Evolutionary conservation across 2,329 filamentous ascomycete genomes (phyloP), one percentile per base, ranked within the genome.

Genomic region (Cordyceps fumosorosea): DNA sequence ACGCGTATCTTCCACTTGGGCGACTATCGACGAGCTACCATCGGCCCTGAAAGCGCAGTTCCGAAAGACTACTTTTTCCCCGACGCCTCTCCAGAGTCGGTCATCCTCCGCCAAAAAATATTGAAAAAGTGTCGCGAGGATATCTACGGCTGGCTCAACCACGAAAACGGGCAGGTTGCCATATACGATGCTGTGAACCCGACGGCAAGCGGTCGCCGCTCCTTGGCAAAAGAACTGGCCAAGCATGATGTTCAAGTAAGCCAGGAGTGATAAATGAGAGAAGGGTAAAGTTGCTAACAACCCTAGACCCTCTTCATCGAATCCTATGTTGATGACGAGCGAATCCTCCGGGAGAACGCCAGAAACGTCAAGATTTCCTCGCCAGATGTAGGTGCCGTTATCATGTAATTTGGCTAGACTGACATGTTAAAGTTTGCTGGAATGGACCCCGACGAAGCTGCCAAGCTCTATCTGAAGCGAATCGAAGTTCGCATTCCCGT

Each of bases 111-210:
- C 40, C 95, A 98, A 75, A 97, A 97, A 79, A 99, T 99, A 59
- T 81, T 99, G 22, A 96, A 97, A 77, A 96, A 96, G 73, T 99
- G 95, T 69, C 87, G 95, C 63, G 93, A 98, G 72, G 95, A 99
- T 71, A 97, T 99, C 62, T 96, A 97, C 71, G 88, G 89, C 61
- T 99, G 96, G 81, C 79, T 99, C 51, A 96, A 98, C 70, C 90
- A 97, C 68, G 95, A 98, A 71, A 98, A 98, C 69, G 95, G 95
- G 14, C 95, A 99, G 72, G 93, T 99, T 61, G 95, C 95, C 62
- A 98, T 99, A 64, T 99, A 98, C 73, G 95, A 99, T 75, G 95
- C 96, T 32, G 96, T 99, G 20, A 99, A 99, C 70, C 93, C 93
- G 5, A 88, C 95, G 22, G 87, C 91, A 22, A 86, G 84, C 63